These are phyloP conservation scores for Mucor circinelloides DNA, from an alignment of 371 early-diverging fungal genomes.

Conservation along the genomic window DNA sequence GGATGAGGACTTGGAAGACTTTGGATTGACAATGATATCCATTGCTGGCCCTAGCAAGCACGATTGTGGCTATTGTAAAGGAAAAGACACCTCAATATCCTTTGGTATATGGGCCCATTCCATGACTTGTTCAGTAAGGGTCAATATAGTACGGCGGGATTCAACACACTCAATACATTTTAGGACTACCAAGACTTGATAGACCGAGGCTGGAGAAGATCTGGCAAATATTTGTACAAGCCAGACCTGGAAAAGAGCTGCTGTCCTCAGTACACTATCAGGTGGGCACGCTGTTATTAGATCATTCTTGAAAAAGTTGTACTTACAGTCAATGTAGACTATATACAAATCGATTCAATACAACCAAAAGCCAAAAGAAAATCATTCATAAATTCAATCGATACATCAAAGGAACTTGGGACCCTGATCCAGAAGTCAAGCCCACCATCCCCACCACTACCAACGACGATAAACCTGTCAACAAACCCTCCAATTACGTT, in stretches of 20 bases:
- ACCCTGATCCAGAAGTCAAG: constrained; percentile 18
- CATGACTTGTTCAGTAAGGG: constrained; percentile 43
- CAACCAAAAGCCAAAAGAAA: constrained; percentile 73
- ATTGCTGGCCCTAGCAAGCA: constrained; percentile 41
- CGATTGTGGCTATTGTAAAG: constrained; percentile 64
- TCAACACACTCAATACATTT: neutral
- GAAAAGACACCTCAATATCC: constrained; percentile 43
- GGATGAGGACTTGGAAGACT: neutral
- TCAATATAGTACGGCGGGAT: neutral
- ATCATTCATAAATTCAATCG: constrained; percentile 63
- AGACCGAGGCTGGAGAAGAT: constrained; percentile 72
- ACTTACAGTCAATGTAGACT: constrained; percentile 36
- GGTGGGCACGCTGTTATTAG: constrained; percentile 23
- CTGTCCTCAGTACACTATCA: constrained; percentile 73
- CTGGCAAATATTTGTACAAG: constrained; percentile 67
- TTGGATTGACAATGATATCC: constrained; percentile 11
- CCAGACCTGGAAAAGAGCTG: constrained; percentile 65
- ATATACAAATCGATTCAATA: constrained; percentile 48
- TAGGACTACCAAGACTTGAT: constrained; percentile 72
- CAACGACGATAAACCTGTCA: neutral
- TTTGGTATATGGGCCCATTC: constrained; percentile 61
- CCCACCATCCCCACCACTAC: neutral
- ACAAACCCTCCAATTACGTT: constrained; percentile 19
- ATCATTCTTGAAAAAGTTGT: neutral
- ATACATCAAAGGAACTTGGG: constrained; percentile 51